Evolutionary conservation across 1,284 basidiomycete genomes (phyloP).

Genomic region (Papiliotrema laurentii): DNA sequence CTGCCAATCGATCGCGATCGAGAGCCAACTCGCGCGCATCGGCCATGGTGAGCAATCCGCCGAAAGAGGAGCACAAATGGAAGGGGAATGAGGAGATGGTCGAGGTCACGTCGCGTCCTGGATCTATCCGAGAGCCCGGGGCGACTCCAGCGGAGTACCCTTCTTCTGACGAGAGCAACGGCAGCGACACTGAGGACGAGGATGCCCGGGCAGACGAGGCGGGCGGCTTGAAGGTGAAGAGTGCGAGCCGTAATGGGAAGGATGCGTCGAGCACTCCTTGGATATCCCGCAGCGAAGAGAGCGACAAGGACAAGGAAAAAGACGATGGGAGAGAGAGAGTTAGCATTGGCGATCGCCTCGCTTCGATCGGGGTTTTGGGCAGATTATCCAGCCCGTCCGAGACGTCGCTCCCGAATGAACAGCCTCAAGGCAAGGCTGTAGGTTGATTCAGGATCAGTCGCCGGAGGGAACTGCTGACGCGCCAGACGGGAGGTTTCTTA

Average conservation of each 20-base stretch:
- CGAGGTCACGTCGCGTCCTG: conserved; percentile 42
- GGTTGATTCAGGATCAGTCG: not conserved
- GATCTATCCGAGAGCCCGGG: conserved; percentile 34
- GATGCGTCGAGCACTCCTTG: conserved; percentile 50
- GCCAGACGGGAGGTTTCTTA: not conserved
- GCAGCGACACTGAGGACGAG: conserved; percentile 6
- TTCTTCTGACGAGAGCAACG: conserved; percentile 40
- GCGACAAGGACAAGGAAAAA: conserved; percentile 38
- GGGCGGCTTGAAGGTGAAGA: too few species aligned
- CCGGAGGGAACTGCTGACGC: too few species aligned
- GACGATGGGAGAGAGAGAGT: conserved; percentile 44
- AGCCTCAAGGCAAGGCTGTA: not conserved
- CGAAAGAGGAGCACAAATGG: conserved; percentile 31
- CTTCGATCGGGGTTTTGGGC: conserved; percentile 58
- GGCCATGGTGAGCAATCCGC: conserved; percentile 4
- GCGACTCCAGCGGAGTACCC: conserved; percentile 8
- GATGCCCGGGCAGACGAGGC: too few species aligned
- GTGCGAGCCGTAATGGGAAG: not conserved
- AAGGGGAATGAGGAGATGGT: conserved; percentile 43
- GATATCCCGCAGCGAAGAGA: conserved; percentile 9
- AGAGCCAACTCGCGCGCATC: conserved; percentile 52
- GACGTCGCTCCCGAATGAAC: conserved; percentile 49
- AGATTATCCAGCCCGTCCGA: conserved; percentile 13
- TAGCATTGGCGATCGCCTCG: conserved; percentile 68
- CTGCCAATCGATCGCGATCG: conserved; percentile 35